Conservation (phyloP, 305 asterid species). For the Fraxinus dipetala region DNA sequence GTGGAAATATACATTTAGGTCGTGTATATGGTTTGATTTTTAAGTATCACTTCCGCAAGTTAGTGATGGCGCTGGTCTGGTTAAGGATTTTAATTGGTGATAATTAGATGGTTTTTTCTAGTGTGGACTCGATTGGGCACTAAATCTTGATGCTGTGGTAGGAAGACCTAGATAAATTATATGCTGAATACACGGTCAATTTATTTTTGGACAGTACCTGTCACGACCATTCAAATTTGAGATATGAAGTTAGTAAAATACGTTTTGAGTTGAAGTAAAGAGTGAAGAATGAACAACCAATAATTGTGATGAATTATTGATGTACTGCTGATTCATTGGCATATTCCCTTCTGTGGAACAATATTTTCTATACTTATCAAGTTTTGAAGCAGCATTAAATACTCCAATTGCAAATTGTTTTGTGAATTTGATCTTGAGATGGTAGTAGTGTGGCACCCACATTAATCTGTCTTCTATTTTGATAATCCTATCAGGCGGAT, state of each 20-base stretch:
- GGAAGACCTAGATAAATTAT: background rate
- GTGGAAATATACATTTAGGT: background rate
- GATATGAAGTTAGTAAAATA: background rate
- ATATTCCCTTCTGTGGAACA: background rate
- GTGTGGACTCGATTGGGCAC: background rate
- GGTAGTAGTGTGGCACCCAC: background rate
- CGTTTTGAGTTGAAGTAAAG: background rate
- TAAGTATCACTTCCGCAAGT: background rate
- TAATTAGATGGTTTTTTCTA: background rate
- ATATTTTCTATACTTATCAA: background rate
- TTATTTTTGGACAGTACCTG: background rate
- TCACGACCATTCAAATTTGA: background rate
- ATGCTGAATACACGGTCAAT: background rate
- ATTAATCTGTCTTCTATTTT: background rate
- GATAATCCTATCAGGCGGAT: slow-evolving; percentile 41
- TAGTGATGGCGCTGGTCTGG: background rate
- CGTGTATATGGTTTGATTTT: background rate
- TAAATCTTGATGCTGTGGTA: background rate
- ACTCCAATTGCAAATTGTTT: background rate
- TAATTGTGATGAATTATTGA: background rate
- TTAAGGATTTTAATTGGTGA: background rate
- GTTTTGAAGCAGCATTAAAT: background rate
- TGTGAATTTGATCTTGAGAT: background rate
- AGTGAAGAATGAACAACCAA: background rate
- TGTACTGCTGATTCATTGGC: background rate